Base-by-base conservation (phyloP, 371 early-diverging fungal species). In the Mucor lusitanicus region DNA sequence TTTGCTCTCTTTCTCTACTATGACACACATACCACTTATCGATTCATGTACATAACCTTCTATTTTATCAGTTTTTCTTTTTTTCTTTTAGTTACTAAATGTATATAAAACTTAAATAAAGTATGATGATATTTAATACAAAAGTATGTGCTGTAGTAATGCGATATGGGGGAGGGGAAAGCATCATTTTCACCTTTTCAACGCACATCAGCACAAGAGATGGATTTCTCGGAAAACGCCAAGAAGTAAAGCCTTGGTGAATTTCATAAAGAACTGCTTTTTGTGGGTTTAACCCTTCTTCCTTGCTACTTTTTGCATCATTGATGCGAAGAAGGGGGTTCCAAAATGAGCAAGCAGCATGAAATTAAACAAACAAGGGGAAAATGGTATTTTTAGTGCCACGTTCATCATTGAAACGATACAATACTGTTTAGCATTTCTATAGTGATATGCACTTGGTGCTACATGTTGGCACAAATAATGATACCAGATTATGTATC, bases 191-290 rank as follows among this genome's bases (percentile, higher is more conserved):
- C 6, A 27, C 30, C 40, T 39, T 25, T 39, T 28, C 25, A 17
- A 25, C 19, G 55, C 27, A 61, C 28, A 50, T 37, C 37, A 37
- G 37, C 37, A 48, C 21, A 25, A 50, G 25, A 50, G 50, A 64
- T 61, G 46, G 65, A 70, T 65, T 65, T 70, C 64, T 61, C 30
- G 44, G 65, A 70, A 70, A 70, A 70, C 65, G 69, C 69, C 69
- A 70, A 70, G 65, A 50, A 61, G 37, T 32, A 28, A 44, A 21
- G 53, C 21, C 28, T 53, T 53, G 59, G 15, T 64, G 17, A 5
- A 64, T 69, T 69, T 64, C 17, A 69, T 69, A 64, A 64, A 64
- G 69, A 69, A 69, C 69, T 56, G 65, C 69, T 33, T 48, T 58
- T 50, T 50, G 50, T 50, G 25, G 50, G 50, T 11, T 25, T 53